Evolutionary conservation across 108 stramenopile species (phyloP), one percentile per base, ranked within the genome.

Genomic region (Cyclostephanos tholiformis): DNA sequence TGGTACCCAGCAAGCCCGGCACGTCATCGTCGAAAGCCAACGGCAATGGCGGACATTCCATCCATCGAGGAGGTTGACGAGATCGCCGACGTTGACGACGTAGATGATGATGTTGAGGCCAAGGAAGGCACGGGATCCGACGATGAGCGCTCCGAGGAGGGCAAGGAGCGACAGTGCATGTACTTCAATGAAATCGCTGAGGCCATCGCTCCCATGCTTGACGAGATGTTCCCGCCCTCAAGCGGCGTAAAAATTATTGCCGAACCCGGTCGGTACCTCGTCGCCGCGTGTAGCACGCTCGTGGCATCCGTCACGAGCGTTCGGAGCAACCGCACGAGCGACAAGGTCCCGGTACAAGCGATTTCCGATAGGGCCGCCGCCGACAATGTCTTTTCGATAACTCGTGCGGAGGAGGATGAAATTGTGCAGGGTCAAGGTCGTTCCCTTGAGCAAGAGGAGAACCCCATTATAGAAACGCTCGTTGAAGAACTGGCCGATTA

Each of bases 191-290:
- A 94, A 26, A 92, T 94, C 63, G 93, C 91, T 3, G 82, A 74
- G n/a, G 75, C 86, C 30, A 84, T 90, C 14, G 76, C 83, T 4
- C 92, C 91, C 23, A 77, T 86, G 57, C 84, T 97, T 49, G 91
- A 93, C 59, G 80, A 82, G 49, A 51, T 81, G 50, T 88, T 90
- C 77, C 88, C 87, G 20, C 57, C 77, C 20, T 87, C 82, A 26
- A 79, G 79, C 17, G 88, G 86, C 17, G 82, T 92, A 4, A 85
- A 86, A 22, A 79, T 97, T 62, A 97, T 97, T 50, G 97, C 93
- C 25, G 97, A 97, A 76, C 97, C 97, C 11, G 97, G 97, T 43
- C 88, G 97, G 26, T 97, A 92, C 81, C 82, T 97, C 29, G 97
- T 96, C 49, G 93, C 92, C 3, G 87, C 94, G 12, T 71, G 75